These are phyloP conservation scores for Boletus eberwhitei DNA, from an alignment of 768 basidiomycete genomes.

Conservation along the genomic window DNA sequence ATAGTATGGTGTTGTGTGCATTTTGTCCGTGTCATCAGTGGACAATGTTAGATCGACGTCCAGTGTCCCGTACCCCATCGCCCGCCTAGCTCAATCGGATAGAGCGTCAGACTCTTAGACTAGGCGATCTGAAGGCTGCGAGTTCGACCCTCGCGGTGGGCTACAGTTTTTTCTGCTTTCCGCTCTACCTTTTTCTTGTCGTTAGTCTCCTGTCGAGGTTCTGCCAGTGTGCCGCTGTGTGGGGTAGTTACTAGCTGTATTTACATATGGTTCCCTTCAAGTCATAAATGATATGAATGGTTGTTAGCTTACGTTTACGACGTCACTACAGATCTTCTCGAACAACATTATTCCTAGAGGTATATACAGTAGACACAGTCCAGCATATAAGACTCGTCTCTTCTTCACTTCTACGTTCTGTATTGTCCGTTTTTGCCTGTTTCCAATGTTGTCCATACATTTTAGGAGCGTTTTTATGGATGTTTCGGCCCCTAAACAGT, in stretches of 20 bases:
- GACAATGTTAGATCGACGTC: not conserved
- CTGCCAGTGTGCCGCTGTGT: not conserved
- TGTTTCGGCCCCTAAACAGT: not conserved
- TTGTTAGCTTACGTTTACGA: too few relatives aligned
- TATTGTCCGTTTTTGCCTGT: too few relatives aligned
- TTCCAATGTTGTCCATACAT: not conserved
- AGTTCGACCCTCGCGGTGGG: slow-evolving; percentile 65
- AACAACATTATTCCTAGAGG: too few relatives aligned
- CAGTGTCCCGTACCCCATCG: slow-evolving; percentile 9
- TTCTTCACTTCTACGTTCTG: too few relatives aligned
- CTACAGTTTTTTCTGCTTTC: slow-evolving; percentile 27
- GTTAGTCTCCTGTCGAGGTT: not conserved
- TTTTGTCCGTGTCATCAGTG: not conserved
- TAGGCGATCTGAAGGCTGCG: slow-evolving; percentile 57
- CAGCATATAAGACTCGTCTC: too few relatives aligned
- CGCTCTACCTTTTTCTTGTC: not conserved
- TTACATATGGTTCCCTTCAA: too few relatives aligned
- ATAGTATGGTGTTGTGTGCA: not conserved
- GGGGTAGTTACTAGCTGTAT: not conserved
- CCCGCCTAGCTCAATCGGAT: slow-evolving; percentile 69
- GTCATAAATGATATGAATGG: too few relatives aligned
- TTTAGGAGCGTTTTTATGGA: not conserved
- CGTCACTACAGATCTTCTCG: too few relatives aligned
- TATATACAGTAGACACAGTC: too few relatives aligned
- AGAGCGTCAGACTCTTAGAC: slow-evolving; percentile 63